phyloP scores from a whole-genome alignment of 495 filamentous ascomycete genomes.

The Penicillium waksmanii region DNA sequence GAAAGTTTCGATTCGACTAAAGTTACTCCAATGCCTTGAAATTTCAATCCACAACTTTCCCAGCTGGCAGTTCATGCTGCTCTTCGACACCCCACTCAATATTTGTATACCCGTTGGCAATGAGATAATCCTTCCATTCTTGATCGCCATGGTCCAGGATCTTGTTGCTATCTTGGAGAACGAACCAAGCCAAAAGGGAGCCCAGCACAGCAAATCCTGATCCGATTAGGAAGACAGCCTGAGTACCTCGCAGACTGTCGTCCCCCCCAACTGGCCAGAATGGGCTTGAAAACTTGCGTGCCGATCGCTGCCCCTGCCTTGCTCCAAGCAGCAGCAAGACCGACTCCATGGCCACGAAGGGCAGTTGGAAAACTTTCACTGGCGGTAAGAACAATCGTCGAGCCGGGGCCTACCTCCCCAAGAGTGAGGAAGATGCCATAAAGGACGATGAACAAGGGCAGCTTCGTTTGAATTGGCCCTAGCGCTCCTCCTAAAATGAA shows the following conservation, averaged over 20 bases:
- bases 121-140: constrained; percentile 31
- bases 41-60: background rate
- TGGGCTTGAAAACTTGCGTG: constrained; percentile 64
- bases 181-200: constrained; percentile 29
- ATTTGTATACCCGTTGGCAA: constrained; percentile 27
- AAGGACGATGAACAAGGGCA: constrained; percentile 72
- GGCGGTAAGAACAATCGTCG: constrained; percentile 72
- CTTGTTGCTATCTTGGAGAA: constrained; percentile 29
- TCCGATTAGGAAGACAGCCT: constrained; percentile 34
- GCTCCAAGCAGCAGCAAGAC: constrained; percentile 73
- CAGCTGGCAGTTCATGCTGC: background rate
- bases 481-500: constrained; percentile 74
- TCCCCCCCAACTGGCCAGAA: constrained; percentile 31
- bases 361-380: constrained; percentile 71
- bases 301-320: constrained; percentile 84
- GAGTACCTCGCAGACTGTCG: constrained; percentile 29
- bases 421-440: constrained; percentile 71
- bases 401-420: constrained; percentile 77
- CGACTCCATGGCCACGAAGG: constrained; percentile 80
- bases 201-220: constrained; percentile 34
- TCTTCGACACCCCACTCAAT: constrained; percentile 29
- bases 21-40: too few relatives aligned
- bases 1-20: too few relatives aligned
- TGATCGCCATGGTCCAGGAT: constrained; percentile 32
- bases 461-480: constrained; percentile 53